A percentile compares a stretch with the other conserved stretches of the same genome.
Conservation (phyloP, 306 rosid species). For the Cotoneaster glaucophyllus region DNA sequence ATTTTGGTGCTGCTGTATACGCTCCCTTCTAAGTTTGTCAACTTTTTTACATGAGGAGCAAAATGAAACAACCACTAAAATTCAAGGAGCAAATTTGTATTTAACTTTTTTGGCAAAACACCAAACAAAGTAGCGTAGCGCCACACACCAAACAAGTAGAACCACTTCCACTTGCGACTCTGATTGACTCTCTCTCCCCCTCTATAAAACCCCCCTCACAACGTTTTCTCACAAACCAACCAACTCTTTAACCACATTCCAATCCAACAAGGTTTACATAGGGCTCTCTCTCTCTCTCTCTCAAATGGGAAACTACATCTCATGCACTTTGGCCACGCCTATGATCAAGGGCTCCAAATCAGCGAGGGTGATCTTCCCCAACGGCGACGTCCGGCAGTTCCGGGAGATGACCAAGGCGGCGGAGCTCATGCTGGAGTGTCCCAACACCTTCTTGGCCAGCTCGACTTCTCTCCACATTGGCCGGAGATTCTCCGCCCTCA, state of each 20-base stretch:
- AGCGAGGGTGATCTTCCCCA: constrained; percentile 57
- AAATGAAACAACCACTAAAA: not conserved
- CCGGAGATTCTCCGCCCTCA: constrained; percentile 59
- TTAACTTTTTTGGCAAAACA: not conserved
- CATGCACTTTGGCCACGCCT: constrained; percentile 67
- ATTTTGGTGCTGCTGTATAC: too few species aligned
- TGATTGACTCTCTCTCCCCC: constrained; percentile 10
- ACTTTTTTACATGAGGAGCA: not conserved
- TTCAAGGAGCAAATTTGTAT: not conserved
- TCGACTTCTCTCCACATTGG: constrained; percentile 65
- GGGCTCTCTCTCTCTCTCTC: not conserved
- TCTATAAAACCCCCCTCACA: not conserved
- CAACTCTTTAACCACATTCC: not conserved
- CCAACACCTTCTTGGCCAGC: constrained; percentile 44
- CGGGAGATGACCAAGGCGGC: constrained; percentile 58
- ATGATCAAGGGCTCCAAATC: constrained; percentile 52
- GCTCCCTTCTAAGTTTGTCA: too few species aligned
- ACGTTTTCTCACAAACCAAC: not conserved
- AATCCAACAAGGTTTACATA: not conserved
- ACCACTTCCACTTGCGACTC: not conserved
- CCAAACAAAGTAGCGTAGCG: not conserved
- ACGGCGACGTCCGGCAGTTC: constrained; percentile 68
- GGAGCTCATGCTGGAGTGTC: constrained; percentile 82
- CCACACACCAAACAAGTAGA: not conserved
- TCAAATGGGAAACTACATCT: constrained; percentile 70